Percentiles rank a stretch among this genome's conserved stretches.
Conservation (phyloP, 805 yeast genomes). For the Millerozyma miso region DNA sequence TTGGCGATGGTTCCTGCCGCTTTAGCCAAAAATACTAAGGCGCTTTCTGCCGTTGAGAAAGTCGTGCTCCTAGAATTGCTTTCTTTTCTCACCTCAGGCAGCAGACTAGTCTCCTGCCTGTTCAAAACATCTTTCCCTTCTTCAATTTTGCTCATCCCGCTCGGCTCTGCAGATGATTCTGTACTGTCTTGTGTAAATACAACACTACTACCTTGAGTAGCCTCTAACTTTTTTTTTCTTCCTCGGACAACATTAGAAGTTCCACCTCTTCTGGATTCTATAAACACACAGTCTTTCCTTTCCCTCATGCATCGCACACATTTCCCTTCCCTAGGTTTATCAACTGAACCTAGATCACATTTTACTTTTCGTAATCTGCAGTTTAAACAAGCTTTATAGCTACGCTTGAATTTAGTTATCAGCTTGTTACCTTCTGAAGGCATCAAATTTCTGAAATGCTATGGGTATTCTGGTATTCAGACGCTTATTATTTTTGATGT, state of each 20-base stretch:
- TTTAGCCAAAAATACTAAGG: conserved; percentile 67
- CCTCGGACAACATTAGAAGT: conserved; percentile 35
- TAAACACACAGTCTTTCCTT: conserved; percentile 72
- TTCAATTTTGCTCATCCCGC: neutral
- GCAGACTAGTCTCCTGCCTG: neutral
- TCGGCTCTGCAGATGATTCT: neutral
- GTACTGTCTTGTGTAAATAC: neutral
- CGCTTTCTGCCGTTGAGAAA: conserved; percentile 50
- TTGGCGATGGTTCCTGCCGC: conserved; percentile 75
- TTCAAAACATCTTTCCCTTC: neutral
- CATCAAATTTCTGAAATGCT: neutral
- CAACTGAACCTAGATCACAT: conserved; percentile 79
- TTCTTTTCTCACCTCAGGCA: neutral
- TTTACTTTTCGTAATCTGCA: conserved; percentile 81
- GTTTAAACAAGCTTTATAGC: conserved; percentile 79
- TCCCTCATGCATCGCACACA: conserved; percentile 85
- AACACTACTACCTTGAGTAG: neutral
- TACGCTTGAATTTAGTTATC: conserved; percentile 47
- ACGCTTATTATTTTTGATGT: too few species aligned
- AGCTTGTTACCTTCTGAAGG: neutral
- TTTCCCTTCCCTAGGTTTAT: conserved; percentile 71
- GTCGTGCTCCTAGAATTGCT: neutral
- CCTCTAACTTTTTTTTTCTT: conserved; percentile 48
- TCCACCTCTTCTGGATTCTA: conserved; percentile 34
- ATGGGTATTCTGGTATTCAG: too few species aligned